phyloP scores from a whole-genome alignment of 139 green algal genomes.

The Volvox africanus region DNA sequence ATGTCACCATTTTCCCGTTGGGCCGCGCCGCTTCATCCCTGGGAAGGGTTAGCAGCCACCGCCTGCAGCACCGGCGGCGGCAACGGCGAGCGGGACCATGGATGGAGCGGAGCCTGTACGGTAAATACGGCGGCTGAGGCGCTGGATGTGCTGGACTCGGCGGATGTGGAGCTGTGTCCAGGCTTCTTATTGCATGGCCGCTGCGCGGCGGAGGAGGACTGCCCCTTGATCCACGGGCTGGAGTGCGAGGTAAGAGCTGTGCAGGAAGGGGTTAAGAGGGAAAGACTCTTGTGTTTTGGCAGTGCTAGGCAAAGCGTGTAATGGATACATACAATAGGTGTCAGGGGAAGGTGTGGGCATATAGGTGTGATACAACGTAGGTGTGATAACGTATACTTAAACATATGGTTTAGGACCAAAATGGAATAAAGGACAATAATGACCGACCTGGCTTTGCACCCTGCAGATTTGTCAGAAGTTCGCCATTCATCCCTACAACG shows the following conservation, averaged over 20 bases:
- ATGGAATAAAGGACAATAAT: background rate
- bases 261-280: background rate
- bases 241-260: constrained; percentile 66
- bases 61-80: too few relatives aligned
- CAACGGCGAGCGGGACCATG: background rate
- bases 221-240: constrained; percentile 72
- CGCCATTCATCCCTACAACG: constrained; percentile 75
- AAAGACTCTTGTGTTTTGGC: background rate
- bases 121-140: background rate
- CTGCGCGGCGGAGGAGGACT: constrained; percentile 64
- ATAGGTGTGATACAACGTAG: too few relatives aligned
- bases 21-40: background rate
- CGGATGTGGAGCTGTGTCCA: constrained; percentile 67
- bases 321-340: background rate
- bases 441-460: background rate
- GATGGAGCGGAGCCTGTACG: background rate
- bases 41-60: background rate
- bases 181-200: constrained; percentile 60
- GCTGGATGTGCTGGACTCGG: background rate
- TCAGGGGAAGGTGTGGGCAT: background rate
- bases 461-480: constrained; percentile 58
- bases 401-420: background rate
- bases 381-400: background rate
- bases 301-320: background rate
- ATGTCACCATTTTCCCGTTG: background rate